Evolutionary conservation across 1,284 basidiomycete genomes (phyloP), one percentile per base, ranked within the genome.

Genomic region (Ustilago loliicola): DNA sequence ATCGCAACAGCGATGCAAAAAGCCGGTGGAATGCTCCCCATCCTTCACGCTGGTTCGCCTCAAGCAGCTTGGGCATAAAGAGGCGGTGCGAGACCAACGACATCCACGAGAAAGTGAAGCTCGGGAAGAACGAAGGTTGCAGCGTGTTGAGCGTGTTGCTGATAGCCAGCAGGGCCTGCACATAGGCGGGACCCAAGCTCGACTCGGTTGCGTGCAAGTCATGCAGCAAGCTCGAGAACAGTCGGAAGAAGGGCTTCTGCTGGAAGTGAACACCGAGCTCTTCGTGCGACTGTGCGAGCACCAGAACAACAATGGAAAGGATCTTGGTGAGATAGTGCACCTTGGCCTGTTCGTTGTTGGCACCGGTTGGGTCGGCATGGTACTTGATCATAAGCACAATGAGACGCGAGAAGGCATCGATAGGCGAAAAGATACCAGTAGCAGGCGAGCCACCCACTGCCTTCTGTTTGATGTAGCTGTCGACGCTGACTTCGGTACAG

Each of bases 341-440:
- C 87, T 98, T 98, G 23, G 94, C 93, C 81, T 94, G 93, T 83
- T 95, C 93, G 82, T 94, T 94, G 88, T 95, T 93, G 73, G 93
- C 90, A 34, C 93, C 94, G 15, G 85, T 88, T 58, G 93, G 93
- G 86, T 98, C 96, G 27, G 94, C 95, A 80, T 99, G 96, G 87
- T 99, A 98, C 89, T 99, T 99, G 91, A 99, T 96, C 89, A 99
- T 97, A 86, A 98, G 94, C 53, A 96, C 94, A 76, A 99, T 94
- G 79, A 99, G 89, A 80, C 95, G 92, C 53, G 96, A 95, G 89
- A 98, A 93, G 10, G 97, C 95, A 87, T 99, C 97, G 79, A 98
- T 89, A 19, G 95, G 94, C 85, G 94, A 94, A 89, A 95, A 98
- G 66, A 88, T 86, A 63, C 87, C 87, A 21, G 93, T 91, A 57